Evolutionary conservation across 805 yeast species (phyloP).

Genomic region (Torulaspora franciscae): DNA sequence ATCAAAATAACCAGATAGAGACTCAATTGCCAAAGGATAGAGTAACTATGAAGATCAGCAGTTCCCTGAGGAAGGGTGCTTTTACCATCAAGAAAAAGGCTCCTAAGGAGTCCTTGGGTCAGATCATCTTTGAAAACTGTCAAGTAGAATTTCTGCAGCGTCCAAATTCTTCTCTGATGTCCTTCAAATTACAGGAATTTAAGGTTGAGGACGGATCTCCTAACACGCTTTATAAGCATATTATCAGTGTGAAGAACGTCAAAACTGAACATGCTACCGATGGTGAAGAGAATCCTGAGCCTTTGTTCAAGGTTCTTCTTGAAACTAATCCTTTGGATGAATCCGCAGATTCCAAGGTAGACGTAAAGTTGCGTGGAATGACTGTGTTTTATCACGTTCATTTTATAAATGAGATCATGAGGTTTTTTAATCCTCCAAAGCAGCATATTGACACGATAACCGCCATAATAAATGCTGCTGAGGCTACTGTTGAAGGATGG

Average conservation of each 20-base stretch:
- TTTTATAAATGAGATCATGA: constrained; percentile 67
- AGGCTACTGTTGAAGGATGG: constrained; percentile 86
- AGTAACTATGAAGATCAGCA: constrained; percentile 58
- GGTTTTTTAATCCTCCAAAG: constrained; percentile 82
- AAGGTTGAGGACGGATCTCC: constrained; percentile 83
- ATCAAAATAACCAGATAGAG: constrained; percentile 50
- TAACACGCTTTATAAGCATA: constrained; percentile 73
- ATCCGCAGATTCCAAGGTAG: constrained; percentile 72
- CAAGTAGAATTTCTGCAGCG: constrained; percentile 67
- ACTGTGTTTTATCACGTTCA: constrained; percentile 85
- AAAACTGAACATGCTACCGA: constrained; percentile 38
- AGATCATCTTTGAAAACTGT: constrained; percentile 78
- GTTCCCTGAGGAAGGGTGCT: constrained; percentile 73
- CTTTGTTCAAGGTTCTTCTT: constrained; percentile 75
- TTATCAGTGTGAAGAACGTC: constrained; percentile 74
- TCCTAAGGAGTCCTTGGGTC: constrained; percentile 51
- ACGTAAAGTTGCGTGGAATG: constrained; percentile 76
- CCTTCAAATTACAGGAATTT: constrained; percentile 73
- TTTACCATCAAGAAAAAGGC: constrained; percentile 47
- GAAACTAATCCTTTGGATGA: constrained; percentile 85
- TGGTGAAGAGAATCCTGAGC: constrained; percentile 38
- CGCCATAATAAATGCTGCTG: constrained; percentile 90
- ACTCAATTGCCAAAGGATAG: constrained; percentile 70
- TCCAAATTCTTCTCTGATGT: constrained; percentile 68
- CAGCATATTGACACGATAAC: constrained; percentile 83